Base-by-base conservation (phyloP, 352 stramenopile genomes). In the Globisporangium radiosum region DNA sequence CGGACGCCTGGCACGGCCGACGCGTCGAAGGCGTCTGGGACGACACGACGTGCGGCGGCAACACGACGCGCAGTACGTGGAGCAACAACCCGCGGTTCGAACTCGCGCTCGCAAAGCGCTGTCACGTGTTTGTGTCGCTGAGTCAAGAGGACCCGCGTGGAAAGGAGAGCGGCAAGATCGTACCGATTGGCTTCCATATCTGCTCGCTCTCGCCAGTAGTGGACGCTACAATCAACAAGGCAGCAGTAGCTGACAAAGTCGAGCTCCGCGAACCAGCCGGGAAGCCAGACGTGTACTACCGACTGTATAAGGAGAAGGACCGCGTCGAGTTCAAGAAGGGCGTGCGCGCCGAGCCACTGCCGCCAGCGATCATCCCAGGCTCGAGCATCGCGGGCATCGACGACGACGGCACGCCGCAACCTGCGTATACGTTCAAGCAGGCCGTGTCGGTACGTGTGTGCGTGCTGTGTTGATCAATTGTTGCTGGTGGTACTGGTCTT, bases 51-150 rank as follows among this genome's bases (percentile, higher is more conserved):
- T 88, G 77, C 52, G 87, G 85, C 17, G 83, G 87, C 11, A 95
- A 95, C 60, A 81, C 70, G 0, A 88, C 70, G 0, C 87, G 91
- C 57, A 89, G 65, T n/a, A 96, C 88, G 0, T 96, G 88, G 86
- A 75, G 88, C 38, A 91, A 88, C 53, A 97, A 97, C 33, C 88
- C 88, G 0, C 87, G 78, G 40, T 94, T 92, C 52, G 78, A 91
- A 37, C 59, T 97, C 5, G 60, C 69, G 19, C 51, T 97, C 1
- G 68, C 87, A 43, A 71, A 88, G 38, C 76, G 74, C 5, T 76
- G 73, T 25, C 75, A 68, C 1, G 70, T 94, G 14, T 92, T 92
- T 57, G 77, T 84, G 15, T 93, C 81, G 0, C 63, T 94, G 37
- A 90, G 79, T 25, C 85, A 94, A 58, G 81, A 94, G 66, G 85